phyloP scores from a whole-genome alignment of 495 filamentous ascomycete genomes.

The Podospora sp. region DNA sequence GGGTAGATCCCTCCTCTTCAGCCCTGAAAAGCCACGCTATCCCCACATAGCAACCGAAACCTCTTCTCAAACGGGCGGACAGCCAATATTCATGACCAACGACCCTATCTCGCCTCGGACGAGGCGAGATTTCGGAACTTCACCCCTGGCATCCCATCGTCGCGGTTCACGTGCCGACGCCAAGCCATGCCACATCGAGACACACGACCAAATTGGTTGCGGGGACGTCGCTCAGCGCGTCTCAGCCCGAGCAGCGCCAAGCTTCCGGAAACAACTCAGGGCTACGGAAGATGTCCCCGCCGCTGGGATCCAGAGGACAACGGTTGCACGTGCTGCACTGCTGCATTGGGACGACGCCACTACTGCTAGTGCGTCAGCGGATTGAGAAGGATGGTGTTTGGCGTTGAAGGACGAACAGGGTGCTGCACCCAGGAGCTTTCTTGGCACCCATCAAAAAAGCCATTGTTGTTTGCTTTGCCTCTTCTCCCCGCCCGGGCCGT shows the following conservation, averaged over 20 bases:
- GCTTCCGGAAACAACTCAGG: neutral
- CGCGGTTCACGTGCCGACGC: neutral
- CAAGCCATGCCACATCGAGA: neutral
- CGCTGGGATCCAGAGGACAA: neutral
- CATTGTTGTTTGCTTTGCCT: neutral
- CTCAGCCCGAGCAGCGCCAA: neutral
- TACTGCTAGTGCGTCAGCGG: neutral
- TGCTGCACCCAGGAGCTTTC: neutral
- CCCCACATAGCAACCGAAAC: too few relatives aligned
- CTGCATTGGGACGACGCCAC: neutral
- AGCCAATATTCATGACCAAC: neutral
- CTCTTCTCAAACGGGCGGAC: neutral
- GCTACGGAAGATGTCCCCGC: too few relatives aligned
- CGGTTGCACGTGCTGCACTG: neutral
- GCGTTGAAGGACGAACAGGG: neutral
- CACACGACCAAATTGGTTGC: neutral
- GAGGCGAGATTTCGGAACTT: neutral
- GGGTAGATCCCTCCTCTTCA: too few relatives aligned
- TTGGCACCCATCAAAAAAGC: neutral
- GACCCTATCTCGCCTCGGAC: neutral
- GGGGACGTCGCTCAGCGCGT: neutral
- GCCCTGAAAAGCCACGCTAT: too few relatives aligned
- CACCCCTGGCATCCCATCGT: neutral
- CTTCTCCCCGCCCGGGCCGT: neutral
- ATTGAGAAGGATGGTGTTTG: neutral